Evolutionary conservation across 2,329 filamentous ascomycete species (phyloP), one percentile per base, ranked within the genome.

Genomic region (Penicillium sp.): DNA sequence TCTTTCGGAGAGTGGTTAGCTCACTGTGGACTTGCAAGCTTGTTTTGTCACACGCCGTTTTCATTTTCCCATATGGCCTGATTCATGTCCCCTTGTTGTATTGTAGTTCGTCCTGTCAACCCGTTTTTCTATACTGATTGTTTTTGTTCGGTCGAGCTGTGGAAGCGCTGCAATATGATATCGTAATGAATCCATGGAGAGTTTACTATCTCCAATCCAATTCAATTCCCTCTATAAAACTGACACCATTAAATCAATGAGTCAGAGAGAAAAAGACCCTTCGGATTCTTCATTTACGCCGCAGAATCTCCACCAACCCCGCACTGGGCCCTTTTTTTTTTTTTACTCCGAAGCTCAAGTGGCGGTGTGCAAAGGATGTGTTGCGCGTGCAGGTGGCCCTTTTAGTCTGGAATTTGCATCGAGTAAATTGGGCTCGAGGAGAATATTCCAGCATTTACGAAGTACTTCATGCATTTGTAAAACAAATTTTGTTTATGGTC

Each of bases 281-380:
- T 29, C 12, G 21, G 6, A 45, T 41, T 19, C 15, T 49, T 19
- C 13, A 15, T 41, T 35, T 39, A 9, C 9, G 38, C 39, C 42
- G 19, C 29, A 27, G 23, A 4, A 44, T 57, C 53, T 53, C 60
- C 60, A 56, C 42, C 17, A 49, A 38, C 59, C 61, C 56, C 63
- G 54, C 65, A 54, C 48, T 53, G 23, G 55, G 62, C 43, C 31
- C 19, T 53, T 39, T 19, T 51, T 53, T 39, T 23, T 51, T 53
- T 58, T 51, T 47, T 17, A 23, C 43, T 51, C 54, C 54, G 55
- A 42, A 31, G 54, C 45, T 48, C 48, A 64, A 67, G 60, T 67
- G 57, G 65, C 65, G 65, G 65, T 67, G 65, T 66, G 64, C 57
- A 58, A 61, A 52, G 17, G 48, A 52, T 58, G 54, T 53, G 49